Percentiles rank a stretch among this genome's conserved stretches.
phyloP scores from a whole-genome alignment of 2,329 filamentous ascomycete genomes.

The Cladosporium halotolerans region DNA sequence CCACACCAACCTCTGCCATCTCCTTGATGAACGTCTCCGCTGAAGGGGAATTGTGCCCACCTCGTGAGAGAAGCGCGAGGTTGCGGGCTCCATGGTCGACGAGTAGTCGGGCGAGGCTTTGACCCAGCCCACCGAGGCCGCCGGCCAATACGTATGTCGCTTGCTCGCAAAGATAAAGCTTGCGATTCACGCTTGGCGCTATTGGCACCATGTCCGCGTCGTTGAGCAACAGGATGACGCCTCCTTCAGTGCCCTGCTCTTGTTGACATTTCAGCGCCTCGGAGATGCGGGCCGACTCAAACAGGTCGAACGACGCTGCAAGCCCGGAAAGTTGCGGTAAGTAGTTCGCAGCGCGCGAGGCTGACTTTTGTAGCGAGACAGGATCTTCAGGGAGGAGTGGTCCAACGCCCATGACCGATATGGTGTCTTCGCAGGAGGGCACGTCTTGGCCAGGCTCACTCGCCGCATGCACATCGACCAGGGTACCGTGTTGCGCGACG shows the following conservation, averaged over 20 bases:
- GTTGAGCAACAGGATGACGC: not conserved
- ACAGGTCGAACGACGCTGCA: not conserved
- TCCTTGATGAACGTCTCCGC: not conserved
- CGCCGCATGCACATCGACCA: not conserved
- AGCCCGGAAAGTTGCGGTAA: not conserved
- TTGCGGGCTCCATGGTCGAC: not conserved
- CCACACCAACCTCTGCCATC: not conserved
- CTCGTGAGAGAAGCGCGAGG: not conserved
- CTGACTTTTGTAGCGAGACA: not conserved
- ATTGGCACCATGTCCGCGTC: not conserved
- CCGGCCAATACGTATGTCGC: not conserved
- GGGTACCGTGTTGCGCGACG: not conserved
- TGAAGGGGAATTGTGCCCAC: not conserved
- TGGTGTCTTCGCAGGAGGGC: not conserved
- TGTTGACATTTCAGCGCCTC: not conserved
- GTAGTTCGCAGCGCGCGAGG: not conserved
- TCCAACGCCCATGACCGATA: not conserved
- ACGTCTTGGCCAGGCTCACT: too few species aligned
- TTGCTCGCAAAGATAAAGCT: not conserved
- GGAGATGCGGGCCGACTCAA: not conserved
- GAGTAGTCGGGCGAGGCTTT: not conserved
- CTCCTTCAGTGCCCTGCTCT: not conserved
- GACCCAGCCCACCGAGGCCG: constrained; percentile 4
- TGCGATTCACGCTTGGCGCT: not conserved
- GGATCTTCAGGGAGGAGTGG: not conserved